A percentile compares a stretch with the other conserved stretches of the same genome.
phyloP scores from a whole-genome alignment of 495 filamentous ascomycete species.

The Neurospora africana region DNA sequence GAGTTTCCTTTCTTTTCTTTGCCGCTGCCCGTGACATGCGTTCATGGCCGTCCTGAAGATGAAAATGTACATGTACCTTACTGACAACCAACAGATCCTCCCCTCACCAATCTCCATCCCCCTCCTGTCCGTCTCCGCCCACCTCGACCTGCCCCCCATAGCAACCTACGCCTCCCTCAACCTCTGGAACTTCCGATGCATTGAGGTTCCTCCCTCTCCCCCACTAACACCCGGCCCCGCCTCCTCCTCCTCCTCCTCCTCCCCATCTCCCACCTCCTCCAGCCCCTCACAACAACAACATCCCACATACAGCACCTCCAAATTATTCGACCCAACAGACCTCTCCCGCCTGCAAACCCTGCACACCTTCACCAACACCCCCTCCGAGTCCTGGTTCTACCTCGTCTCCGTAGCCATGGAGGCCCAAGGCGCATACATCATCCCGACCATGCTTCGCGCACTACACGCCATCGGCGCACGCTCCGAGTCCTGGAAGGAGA shows the following conservation, averaged over 20 bases:
- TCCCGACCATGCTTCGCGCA: conserved; percentile 70
- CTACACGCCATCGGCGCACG: conserved; percentile 53
- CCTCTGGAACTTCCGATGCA: conserved; percentile 74
- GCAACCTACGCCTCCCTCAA: conserved; percentile 83
- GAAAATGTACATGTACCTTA: not conserved
- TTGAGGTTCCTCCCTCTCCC: conserved; percentile 20
- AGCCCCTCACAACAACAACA: not conserved
- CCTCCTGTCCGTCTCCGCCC: conserved; percentile 59
- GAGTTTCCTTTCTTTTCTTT: not conserved
- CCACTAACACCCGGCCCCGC: not conserved
- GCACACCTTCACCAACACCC: conserved; percentile 80
- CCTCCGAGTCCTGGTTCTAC: conserved; percentile 97
- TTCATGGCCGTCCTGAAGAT: too few relatives aligned
- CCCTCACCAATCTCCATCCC: conserved; percentile 75
- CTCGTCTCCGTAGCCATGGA: conserved; percentile 91
- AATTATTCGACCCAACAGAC: conserved; percentile 41
- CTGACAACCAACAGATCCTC: conserved; percentile 31
- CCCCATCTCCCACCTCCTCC: not conserved
- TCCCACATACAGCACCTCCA: conserved; percentile 8
- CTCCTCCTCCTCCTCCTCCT: not conserved
- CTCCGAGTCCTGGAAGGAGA: conserved; percentile 33
- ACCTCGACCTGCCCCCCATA: conserved; percentile 74
- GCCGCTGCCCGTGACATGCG: too few relatives aligned
- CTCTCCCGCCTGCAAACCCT: conserved; percentile 66
- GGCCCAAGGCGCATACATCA: conserved; percentile 68